Evolutionary conservation across 768 basidiomycete genomes (phyloP).

Genomic region (Infundibulicybe gibba): DNA sequence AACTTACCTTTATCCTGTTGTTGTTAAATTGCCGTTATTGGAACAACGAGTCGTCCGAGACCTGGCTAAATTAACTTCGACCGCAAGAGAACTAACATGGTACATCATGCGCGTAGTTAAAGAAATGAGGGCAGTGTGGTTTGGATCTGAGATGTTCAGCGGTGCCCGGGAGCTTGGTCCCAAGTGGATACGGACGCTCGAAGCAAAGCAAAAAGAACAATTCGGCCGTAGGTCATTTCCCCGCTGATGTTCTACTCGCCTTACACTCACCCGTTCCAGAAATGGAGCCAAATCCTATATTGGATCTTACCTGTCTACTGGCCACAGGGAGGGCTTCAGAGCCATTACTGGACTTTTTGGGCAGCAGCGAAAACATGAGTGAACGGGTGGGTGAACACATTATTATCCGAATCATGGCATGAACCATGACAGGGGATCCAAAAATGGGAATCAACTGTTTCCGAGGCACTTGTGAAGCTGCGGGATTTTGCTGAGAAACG

Average conservation of each 20-base stretch:
- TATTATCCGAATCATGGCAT: constrained; percentile 14
- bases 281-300: constrained; percentile 55
- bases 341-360: constrained; percentile 68
- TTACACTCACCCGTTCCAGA: constrained; percentile 36
- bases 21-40: constrained; percentile 56
- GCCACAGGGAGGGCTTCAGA: constrained; percentile 72
- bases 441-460: constrained; percentile 78
- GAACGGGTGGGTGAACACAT: constrained; percentile 56
- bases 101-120: constrained; percentile 67
- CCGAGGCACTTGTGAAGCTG: constrained; percentile 65
- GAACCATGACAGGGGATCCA: constrained; percentile 55
- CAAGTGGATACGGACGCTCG: constrained; percentile 66
- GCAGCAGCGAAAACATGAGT: constrained; percentile 76
- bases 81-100: constrained; percentile 67
- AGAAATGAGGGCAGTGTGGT: constrained; percentile 73
- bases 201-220: constrained; percentile 60
- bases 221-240: constrained; percentile 52
- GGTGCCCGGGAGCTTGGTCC: constrained; percentile 74
- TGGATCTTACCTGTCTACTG: constrained; percentile 70
- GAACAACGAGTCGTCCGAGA: constrained; percentile 55
- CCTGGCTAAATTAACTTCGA: constrained; percentile 67
- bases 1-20: constrained; percentile 38
- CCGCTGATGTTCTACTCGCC: constrained; percentile 4
- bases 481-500: constrained; percentile 73
- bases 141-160: constrained; percentile 58